Evolutionary conservation across 768 basidiomycete species (phyloP).

Genomic region (Leccinum barrowsii): DNA sequence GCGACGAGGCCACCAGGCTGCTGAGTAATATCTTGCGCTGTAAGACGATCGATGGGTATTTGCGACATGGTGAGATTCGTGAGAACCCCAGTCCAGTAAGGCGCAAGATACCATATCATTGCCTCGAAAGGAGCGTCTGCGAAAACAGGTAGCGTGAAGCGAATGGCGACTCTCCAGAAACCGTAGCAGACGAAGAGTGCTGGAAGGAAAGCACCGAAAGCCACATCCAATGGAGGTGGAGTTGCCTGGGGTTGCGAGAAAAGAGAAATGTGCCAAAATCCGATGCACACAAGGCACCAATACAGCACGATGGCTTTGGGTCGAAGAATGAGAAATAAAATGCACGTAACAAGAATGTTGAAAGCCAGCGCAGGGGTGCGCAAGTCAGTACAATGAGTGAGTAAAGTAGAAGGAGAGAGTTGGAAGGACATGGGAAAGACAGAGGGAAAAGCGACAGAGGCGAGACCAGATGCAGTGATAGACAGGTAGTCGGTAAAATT

Average conservation of each 20-base stretch:
- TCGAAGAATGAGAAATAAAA: conserved; percentile 70
- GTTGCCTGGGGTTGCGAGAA: conserved; percentile 69
- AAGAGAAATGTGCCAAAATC: conserved; percentile 81
- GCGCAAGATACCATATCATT: conserved; percentile 67
- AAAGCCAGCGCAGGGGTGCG: conserved; percentile 67
- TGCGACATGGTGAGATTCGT: conserved; percentile 67
- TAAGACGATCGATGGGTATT: conserved; percentile 77
- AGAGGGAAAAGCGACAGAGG: conserved; percentile 71
- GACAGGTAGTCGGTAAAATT: conserved; percentile 71
- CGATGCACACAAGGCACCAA: conserved; percentile 79
- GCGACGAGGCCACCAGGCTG: conserved; percentile 65
- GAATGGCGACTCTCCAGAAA: conserved; percentile 74
- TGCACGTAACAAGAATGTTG: conserved; percentile 63
- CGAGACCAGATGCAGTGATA: conserved; percentile 54
- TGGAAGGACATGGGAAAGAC: conserved; percentile 70
- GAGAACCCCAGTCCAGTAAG: conserved; percentile 77
- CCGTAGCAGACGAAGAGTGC: conserved; percentile 72
- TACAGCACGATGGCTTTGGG: conserved; percentile 65
- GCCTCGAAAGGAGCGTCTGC: conserved; percentile 66
- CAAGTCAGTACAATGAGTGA: conserved; percentile 68
- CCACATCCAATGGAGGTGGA: conserved; percentile 68
- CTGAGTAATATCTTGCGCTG: conserved; percentile 59
- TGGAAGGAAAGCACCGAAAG: conserved; percentile 76
- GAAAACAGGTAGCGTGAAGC: conserved; percentile 73
- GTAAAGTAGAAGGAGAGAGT: conserved; percentile 44